Percentiles rank a stretch among this genome's conserved stretches.
These are phyloP conservation scores for Podospora australis DNA, from an alignment of 495 filamentous ascomycete species.

Conservation along the genomic window DNA sequence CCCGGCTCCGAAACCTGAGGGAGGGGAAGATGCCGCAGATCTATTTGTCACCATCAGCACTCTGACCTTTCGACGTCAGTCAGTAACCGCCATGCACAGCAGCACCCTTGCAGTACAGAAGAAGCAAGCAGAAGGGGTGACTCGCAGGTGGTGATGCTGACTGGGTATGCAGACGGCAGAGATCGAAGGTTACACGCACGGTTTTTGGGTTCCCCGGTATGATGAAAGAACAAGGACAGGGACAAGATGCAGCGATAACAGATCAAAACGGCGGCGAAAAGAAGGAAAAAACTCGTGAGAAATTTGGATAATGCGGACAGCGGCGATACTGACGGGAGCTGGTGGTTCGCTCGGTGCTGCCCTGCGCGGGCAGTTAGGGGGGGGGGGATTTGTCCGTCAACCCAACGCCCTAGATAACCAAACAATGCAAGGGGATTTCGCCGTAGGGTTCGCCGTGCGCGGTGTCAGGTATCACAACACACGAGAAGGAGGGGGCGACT, in stretches of 20 bases:
- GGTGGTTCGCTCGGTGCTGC: too few relatives aligned
- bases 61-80: neutral
- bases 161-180: constrained; percentile 1
- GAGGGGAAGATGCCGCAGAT: neutral
- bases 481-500: constrained; percentile 7
- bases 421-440: neutral
- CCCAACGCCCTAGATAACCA: too few relatives aligned
- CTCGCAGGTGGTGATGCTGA: neutral
- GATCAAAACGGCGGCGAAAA: neutral
- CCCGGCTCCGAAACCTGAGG: neutral
- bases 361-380: too few relatives aligned
- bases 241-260: constrained; percentile 2
- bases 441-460: neutral
- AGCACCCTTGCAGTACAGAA: neutral
- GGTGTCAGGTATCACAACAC: constrained; percentile 5
- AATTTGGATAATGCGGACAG: too few relatives aligned
- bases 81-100: neutral
- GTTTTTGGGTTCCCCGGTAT: neutral
- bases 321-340: neutral
- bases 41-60: constrained; percentile 1
- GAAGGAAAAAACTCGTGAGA: too few relatives aligned
- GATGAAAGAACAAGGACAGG: neutral
- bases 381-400: too few relatives aligned
- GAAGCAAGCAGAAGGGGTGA: neutral
- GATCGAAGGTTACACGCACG: constrained; percentile 10